phyloP scores from a whole-genome alignment of 2,329 filamentous ascomycete genomes.

The Mycogone perniciosa region DNA sequence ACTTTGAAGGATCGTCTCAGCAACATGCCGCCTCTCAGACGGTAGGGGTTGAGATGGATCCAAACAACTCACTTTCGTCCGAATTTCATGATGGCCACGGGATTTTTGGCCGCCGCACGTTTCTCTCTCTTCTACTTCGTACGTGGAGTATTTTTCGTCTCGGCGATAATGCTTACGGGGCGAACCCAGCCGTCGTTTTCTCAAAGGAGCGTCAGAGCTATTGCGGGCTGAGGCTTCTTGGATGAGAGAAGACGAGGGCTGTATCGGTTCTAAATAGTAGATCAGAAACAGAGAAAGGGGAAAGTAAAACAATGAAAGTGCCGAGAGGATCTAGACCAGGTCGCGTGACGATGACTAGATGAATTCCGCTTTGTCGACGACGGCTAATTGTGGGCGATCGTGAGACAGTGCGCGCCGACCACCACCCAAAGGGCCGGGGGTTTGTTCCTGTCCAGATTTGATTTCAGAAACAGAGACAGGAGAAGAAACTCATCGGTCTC shows the following conservation, averaged over 20 bases:
- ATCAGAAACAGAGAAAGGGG: background rate
- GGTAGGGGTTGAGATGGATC: slow-evolving; percentile 1
- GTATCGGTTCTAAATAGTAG: background rate
- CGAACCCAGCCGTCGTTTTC: no score
- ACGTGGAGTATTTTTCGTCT: background rate
- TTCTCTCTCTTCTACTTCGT: background rate
- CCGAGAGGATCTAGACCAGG: slow-evolving; percentile 6
- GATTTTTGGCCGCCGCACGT: background rate
- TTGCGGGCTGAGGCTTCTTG: background rate
- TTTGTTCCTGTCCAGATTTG: background rate
- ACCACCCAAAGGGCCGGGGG: background rate
- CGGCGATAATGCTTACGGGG: no score
- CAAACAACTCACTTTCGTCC: slow-evolving; percentile 48
- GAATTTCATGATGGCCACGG: slow-evolving; percentile 48
- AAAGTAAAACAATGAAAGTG: background rate
- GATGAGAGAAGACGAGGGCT: background rate
- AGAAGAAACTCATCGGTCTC: background rate
- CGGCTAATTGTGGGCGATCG: slow-evolving; percentile 12
- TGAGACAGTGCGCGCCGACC: slow-evolving; percentile 11
- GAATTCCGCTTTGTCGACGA: background rate
- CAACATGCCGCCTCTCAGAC: slow-evolving; percentile 7
- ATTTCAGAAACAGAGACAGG: background rate
- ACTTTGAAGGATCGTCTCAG: slow-evolving; percentile 30
- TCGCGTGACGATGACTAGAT: slow-evolving; percentile 14
- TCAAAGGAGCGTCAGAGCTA: no score